phyloP scores from a whole-genome alignment of 176 grass and related monocot species.

The Canna indica region DNA sequence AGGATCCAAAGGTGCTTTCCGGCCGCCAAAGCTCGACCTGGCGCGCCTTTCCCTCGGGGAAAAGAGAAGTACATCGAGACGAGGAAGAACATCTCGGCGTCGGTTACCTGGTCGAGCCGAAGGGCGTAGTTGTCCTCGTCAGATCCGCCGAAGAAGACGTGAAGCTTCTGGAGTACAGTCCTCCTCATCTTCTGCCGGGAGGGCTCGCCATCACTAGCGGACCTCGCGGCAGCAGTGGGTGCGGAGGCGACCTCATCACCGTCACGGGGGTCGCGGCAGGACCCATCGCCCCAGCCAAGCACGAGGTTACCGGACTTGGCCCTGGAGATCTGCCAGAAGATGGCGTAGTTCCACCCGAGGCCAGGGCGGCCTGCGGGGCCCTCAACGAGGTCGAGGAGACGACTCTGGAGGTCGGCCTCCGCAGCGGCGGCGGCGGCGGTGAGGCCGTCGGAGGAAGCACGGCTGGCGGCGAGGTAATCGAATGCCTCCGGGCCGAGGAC shows the following conservation, averaged over 20 bases:
- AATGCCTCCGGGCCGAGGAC: slow-evolving; percentile 75
- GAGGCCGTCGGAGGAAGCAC: slow-evolving; percentile 60
- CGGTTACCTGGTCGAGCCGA: slow-evolving; percentile 80
- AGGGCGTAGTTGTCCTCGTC: slow-evolving; percentile 81
- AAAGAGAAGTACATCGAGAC: slow-evolving; percentile 97
- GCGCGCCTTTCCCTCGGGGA: slow-evolving; percentile 53
- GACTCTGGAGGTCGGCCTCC: slow-evolving; percentile 65
- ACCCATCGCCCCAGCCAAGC: slow-evolving; percentile 92
- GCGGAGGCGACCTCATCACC: slow-evolving; percentile 37
- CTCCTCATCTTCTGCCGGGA: slow-evolving; percentile 45
- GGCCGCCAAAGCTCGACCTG: slow-evolving; percentile 57
- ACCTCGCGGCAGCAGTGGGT: slow-evolving; percentile 27
- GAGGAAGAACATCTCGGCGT: slow-evolving; percentile 90
- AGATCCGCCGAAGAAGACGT: slow-evolving; percentile 50
- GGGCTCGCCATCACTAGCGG: background rate
- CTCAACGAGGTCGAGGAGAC: slow-evolving; percentile 77
- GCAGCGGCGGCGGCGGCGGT: slow-evolving; percentile 29
- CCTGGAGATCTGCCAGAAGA: slow-evolving; percentile 88
- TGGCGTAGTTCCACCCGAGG: slow-evolving; percentile 87
- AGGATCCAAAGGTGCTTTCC: slow-evolving; percentile 73
- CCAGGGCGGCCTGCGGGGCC: slow-evolving; percentile 27
- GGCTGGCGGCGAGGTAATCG: slow-evolving; percentile 56
- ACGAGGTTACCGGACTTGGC: slow-evolving; percentile 72
- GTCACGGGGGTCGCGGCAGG: slow-evolving; percentile 53
- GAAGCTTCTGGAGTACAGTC: slow-evolving; percentile 58